Evolutionary conservation across 768 basidiomycete genomes (phyloP), one percentile per base, ranked within the genome.

Genomic region (Termitomyces sp.): DNA sequence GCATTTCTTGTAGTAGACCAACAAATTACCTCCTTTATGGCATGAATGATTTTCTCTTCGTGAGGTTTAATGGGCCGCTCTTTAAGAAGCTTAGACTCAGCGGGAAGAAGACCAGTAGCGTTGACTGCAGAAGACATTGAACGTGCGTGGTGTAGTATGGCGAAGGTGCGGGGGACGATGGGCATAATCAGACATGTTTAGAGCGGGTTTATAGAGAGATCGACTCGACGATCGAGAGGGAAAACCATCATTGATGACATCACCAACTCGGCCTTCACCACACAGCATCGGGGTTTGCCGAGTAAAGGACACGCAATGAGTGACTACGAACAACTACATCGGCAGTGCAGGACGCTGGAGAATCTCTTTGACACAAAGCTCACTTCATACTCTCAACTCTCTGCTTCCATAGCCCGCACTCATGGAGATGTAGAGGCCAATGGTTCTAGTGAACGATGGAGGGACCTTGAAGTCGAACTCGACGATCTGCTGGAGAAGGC

Each of bases 281-380:
- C n/a, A 29, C 22, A 36, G 18, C 7, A 22, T 56, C 64, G 63
- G 64, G 18, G 32, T 18, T 29, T 59, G 46, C 63, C 63, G 64
- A 63, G 9, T 13, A 6, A 46, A 29, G 26, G 24, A 39, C 34
- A 41, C 56, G 42, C 50, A 51, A 92, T 91, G 89, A 78, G 87
- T 57, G 85, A 76, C 63, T 95, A 94, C 75, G 96, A 98, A 64
- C 83, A 88, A 55, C 79, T 98, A 32, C 90, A 97, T 65, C 78
- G 94, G 54, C 94, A 96, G 71, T 92, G 92, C 73, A 81, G 95
- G 65, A 94, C 94, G 5, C 84, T 98, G 27, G 96, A 98, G 69
- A 92, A 93, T 46, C 80, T 93, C 24, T 90, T 98, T 61, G 93
- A 97, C 68, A 76, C 89, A 32, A 96, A 97, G 70, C 79, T 99